Evolutionary conservation across 805 yeast species (phyloP).

Genomic region (Monosporozyma aerobia): DNA sequence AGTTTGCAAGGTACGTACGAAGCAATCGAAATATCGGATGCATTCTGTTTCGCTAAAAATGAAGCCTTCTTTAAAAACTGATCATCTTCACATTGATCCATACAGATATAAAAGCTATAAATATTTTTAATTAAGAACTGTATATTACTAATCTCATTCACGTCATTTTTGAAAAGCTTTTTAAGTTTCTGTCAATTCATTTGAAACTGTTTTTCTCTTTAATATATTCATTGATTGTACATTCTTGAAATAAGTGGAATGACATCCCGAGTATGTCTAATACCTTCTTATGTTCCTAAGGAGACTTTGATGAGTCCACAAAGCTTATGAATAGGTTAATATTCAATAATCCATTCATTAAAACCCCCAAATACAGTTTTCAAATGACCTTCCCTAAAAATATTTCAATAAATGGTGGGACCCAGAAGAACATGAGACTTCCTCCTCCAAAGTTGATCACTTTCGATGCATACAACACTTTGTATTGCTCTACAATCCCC

Average conservation of each 20-base stretch:
- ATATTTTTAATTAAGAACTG: background rate
- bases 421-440: constrained; percentile 3
- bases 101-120: background rate
- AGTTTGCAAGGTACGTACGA: constrained; percentile 90
- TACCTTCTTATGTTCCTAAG: background rate
- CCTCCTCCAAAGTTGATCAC: constrained; percentile 42
- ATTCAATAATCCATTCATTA: background rate
- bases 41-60: constrained; percentile 53
- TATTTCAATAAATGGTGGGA: constrained; percentile 9
- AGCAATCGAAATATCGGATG: constrained; percentile 83
- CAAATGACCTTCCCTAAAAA: constrained; percentile 14
- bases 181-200: background rate
- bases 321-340: background rate
- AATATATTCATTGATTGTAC: background rate
- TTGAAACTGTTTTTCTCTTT: background rate
- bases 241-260: background rate
- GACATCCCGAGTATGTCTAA: background rate
- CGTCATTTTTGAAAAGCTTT: background rate
- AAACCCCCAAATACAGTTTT: background rate
- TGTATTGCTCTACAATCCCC: constrained; percentile 48
- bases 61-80: constrained; percentile 27
- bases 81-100: background rate
- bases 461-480: constrained; percentile 61
- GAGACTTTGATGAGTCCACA: background rate
- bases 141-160: background rate